phyloP scores from a whole-genome alignment of 208 protist genomes.

The Leptomonas seymouri region DNA sequence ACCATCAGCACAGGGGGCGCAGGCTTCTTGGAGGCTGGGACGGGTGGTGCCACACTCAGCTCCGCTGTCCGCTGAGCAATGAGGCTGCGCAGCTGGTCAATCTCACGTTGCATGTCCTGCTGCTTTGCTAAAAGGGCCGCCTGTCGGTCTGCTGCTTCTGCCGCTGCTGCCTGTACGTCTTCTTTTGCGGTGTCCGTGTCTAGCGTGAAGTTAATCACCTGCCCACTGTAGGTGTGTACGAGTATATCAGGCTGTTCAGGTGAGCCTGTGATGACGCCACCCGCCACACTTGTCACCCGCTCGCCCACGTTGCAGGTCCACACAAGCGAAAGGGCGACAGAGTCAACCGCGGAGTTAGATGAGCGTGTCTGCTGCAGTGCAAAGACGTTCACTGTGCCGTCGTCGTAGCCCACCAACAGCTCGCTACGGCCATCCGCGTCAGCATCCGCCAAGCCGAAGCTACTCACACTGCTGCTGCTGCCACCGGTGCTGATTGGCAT shows the following conservation, averaged over 20 bases:
- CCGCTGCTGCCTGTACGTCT: conserved; percentile 24
- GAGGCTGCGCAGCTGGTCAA: conserved; percentile 44
- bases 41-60: conserved; percentile 33
- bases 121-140: conserved; percentile 32
- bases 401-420: conserved; percentile 76
- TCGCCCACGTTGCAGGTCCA: conserved; percentile 62
- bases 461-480: conserved; percentile 42
- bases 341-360: neutral
- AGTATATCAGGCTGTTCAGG: conserved; percentile 54
- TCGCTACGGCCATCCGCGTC: conserved; percentile 68
- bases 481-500: conserved; percentile 22
- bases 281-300: conserved; percentile 66
- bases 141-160: conserved; percentile 27
- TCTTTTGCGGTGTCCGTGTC: conserved; percentile 32
- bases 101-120: conserved; percentile 41
- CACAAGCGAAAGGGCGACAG: conserved; percentile 34
- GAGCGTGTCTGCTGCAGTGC: conserved; percentile 20
- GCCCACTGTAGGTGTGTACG: conserved; percentile 83
- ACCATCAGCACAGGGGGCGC: conserved; percentile 46
- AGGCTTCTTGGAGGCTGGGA: conserved; percentile 21
- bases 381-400: conserved; percentile 79
- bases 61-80: conserved; percentile 49
- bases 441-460: conserved; percentile 59
- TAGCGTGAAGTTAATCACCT: conserved; percentile 64
- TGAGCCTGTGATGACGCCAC: conserved; percentile 57